Conservation (phyloP, 805 yeast genomes). For the Hanseniaspora occidentalis region DNA sequence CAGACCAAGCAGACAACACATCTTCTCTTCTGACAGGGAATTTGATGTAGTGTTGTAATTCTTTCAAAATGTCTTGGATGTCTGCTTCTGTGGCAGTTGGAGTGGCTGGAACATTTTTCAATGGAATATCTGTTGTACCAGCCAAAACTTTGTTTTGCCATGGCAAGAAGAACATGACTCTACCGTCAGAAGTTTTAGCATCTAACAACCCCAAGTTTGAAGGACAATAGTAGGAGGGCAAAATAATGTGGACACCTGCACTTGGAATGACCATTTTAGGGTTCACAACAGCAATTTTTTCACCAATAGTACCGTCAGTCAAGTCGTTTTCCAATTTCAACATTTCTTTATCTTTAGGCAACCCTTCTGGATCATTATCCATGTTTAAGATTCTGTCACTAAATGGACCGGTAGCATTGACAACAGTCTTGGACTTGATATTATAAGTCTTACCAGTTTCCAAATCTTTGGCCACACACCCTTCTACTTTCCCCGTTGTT, state of each 20-base stretch:
- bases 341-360: slow-evolving; percentile 39
- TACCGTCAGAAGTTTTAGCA: slow-evolving; percentile 86
- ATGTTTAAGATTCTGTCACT: slow-evolving; percentile 75
- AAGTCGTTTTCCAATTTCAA: slow-evolving; percentile 9
- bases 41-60: slow-evolving; percentile 79
- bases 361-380: slow-evolving; percentile 61
- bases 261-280: slow-evolving; percentile 89
- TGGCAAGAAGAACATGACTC: slow-evolving; percentile 94
- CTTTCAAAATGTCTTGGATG: slow-evolving; percentile 74
- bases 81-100: slow-evolving; percentile 85
- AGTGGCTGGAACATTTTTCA: slow-evolving; percentile 52
- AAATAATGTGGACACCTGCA: slow-evolving; percentile 83
- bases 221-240: slow-evolving; percentile 90
- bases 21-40: slow-evolving; percentile 84
- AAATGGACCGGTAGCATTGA: slow-evolving; percentile 93
- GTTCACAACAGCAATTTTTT: slow-evolving; percentile 22
- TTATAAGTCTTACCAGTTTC: slow-evolving; percentile 52
- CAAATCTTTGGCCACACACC: slow-evolving; percentile 63
- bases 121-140: slow-evolving; percentile 91
- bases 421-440: slow-evolving; percentile 60
- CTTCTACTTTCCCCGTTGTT: slow-evolving; percentile 45
- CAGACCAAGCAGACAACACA: slow-evolving; percentile 92
- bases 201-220: slow-evolving; percentile 78
- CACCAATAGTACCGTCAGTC: slow-evolving; percentile 14
- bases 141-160: slow-evolving; percentile 97